Evolutionary conservation across 345 rosid genomes (phyloP).

Genomic region (Angophora floribunda): DNA sequence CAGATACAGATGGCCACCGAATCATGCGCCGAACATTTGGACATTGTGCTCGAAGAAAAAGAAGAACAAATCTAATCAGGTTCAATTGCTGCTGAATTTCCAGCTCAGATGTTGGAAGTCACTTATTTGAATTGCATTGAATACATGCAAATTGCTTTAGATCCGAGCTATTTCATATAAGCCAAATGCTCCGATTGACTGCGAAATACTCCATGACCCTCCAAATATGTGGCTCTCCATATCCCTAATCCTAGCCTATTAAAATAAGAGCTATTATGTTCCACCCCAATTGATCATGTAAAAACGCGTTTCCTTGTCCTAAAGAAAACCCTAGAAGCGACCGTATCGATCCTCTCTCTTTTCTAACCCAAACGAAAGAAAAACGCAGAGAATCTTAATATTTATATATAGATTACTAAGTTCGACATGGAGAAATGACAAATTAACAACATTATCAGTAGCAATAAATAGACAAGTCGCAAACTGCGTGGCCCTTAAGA

Average conservation of each 20-base stretch:
- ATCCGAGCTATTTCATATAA: accelerated
- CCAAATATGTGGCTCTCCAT: background rate
- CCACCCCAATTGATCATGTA: too few species aligned
- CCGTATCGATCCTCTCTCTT: background rate
- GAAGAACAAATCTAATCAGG: background rate
- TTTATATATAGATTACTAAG: background rate
- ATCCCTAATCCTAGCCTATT: background rate
- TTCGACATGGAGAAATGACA: background rate
- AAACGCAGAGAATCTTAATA: background rate
- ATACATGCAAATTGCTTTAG: accelerated
- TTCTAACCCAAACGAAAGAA: background rate
- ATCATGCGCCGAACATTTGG: background rate
- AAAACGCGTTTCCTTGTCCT: too few species aligned
- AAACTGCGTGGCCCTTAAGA: background rate
- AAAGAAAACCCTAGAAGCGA: background rate
- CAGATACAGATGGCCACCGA: background rate
- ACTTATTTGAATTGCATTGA: background rate
- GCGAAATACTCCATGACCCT: background rate
- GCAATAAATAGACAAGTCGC: background rate
- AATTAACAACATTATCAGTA: background rate
- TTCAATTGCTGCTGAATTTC: background rate
- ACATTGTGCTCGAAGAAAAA: background rate
- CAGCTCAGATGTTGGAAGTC: accelerated
- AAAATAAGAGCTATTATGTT: too few species aligned
- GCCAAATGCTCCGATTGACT: background rate